phyloP scores from a whole-genome alignment of 2,329 filamentous ascomycete genomes.

The Penicillium sp. region DNA sequence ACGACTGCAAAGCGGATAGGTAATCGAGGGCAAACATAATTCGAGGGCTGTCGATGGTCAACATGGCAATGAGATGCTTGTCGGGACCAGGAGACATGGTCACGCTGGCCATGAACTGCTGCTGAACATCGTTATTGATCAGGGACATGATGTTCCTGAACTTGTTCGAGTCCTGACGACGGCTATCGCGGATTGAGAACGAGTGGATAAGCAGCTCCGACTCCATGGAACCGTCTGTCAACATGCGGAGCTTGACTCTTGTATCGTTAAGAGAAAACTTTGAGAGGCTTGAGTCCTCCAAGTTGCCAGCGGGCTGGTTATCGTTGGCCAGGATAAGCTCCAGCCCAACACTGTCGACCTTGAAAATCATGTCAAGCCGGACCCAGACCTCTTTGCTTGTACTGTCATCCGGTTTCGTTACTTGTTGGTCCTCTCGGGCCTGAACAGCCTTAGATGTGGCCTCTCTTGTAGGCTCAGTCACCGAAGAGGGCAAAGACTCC shows the following conservation, averaged over 20 bases:
- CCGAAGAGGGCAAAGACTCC: slow-evolving; percentile 64
- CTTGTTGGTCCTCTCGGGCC: slow-evolving; percentile 48
- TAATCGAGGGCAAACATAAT: slow-evolving; percentile 97
- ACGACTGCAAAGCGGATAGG: slow-evolving; percentile 81
- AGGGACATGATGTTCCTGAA: slow-evolving; percentile 98
- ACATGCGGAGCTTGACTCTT: slow-evolving; percentile 84
- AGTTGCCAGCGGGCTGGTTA: slow-evolving; percentile 71
- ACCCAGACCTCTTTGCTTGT: slow-evolving; percentile 70
- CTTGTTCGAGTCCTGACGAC: slow-evolving; percentile 86
- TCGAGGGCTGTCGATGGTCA: slow-evolving; percentile 90
- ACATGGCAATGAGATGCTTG: slow-evolving; percentile 78
- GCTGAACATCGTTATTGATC: slow-evolving; percentile 83
- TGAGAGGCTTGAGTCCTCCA: slow-evolving; percentile 78
- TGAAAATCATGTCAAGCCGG: slow-evolving; percentile 87
- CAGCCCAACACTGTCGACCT: slow-evolving; percentile 79
- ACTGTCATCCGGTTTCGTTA: slow-evolving; percentile 61
- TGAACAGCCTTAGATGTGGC: slow-evolving; percentile 50
- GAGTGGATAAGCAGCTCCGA: slow-evolving; percentile 90
- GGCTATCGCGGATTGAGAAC: slow-evolving; percentile 90
- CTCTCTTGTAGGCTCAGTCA: slow-evolving; percentile 50
- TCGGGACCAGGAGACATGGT: slow-evolving; percentile 86
- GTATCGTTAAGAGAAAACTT: slow-evolving; percentile 94
- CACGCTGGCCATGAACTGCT: slow-evolving; percentile 97
- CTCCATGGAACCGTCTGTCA: slow-evolving; percentile 86
- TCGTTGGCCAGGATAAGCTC: slow-evolving; percentile 79